Evolutionary conservation across 352 stramenopile genomes (phyloP).

Genomic region (Phytopythium montanum): DNA sequence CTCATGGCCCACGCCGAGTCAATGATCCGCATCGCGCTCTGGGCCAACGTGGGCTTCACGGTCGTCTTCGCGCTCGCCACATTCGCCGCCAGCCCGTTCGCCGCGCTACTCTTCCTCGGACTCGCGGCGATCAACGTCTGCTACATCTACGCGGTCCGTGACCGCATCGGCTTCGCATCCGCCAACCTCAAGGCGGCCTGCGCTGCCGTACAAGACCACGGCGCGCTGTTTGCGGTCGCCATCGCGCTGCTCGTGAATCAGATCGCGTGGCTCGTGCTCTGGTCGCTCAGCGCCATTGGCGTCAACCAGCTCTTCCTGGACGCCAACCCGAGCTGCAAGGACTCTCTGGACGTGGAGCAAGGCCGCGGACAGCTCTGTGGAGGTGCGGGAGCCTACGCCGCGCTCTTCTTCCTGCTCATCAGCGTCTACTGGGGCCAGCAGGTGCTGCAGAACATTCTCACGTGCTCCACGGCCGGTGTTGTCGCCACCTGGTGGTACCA

Average conservation of each 20-base stretch:
- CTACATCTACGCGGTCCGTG: slow-evolving; percentile 77
- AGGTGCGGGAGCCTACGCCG: slow-evolving; percentile 45
- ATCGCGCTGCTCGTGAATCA: slow-evolving; percentile 70
- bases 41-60: slow-evolving; percentile 75
- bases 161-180: slow-evolving; percentile 78
- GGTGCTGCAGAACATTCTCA: slow-evolving; percentile 83
- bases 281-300: slow-evolving; percentile 59
- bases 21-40: slow-evolving; percentile 81
- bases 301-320: slow-evolving; percentile 75
- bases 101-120: slow-evolving; percentile 49
- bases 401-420: slow-evolving; percentile 80
- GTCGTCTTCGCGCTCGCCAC: slow-evolving; percentile 58
- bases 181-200: slow-evolving; percentile 80
- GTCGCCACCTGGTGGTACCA: slow-evolving; percentile 87
- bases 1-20: slow-evolving; percentile 68
- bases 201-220: slow-evolving; percentile 47
- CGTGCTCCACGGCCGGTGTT: slow-evolving; percentile 72
- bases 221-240: slow-evolving; percentile 59
- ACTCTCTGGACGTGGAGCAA: slow-evolving; percentile 27
- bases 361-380: slow-evolving; percentile 52
- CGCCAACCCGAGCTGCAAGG: slow-evolving; percentile 54
- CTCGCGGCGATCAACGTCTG: slow-evolving; percentile 78
- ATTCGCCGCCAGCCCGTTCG: slow-evolving; percentile 61
- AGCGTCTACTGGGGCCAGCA: slow-evolving; percentile 85
- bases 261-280: slow-evolving; percentile 68